Percentiles rank a stretch among this genome's conserved stretches.
phyloP scores from a whole-genome alignment of 2,329 filamentous ascomycete species.

The Chalara sp. region DNA sequence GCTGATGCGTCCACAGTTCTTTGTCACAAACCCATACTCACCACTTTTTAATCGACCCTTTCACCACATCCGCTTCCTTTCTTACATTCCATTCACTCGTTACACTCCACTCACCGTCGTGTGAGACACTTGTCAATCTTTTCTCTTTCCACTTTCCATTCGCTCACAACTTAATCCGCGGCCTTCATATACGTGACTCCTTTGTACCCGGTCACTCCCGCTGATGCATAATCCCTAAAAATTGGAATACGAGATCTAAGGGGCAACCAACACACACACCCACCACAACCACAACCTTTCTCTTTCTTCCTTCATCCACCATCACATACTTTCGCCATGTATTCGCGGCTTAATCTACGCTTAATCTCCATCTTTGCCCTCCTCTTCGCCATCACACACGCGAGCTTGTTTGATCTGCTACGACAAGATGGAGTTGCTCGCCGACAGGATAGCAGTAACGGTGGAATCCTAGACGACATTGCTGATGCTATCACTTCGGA shows the following conservation, averaged over 20 bases:
- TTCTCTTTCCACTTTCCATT: background rate
- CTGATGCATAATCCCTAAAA: background rate
- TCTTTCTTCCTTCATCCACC: background rate
- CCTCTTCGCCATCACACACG: constrained; percentile 18
- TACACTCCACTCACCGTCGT: too few species aligned
- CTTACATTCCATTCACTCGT: too few species aligned
- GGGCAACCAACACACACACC: background rate
- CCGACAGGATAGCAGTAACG: constrained; percentile 2
- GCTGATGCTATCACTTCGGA: background rate
- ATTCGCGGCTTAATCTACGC: constrained; percentile 14
- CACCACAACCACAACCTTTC: background rate
- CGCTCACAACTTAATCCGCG: background rate
- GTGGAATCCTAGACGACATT: background rate
- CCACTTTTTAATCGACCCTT: too few species aligned
- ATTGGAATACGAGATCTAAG: background rate
- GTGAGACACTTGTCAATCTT: background rate
- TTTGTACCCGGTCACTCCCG: background rate
- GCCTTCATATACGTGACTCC: background rate
- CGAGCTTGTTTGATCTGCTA: constrained; percentile 12
- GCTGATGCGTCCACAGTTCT: too few species aligned
- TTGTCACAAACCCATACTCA: too few species aligned
- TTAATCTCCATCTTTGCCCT: constrained; percentile 17
- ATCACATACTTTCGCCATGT: constrained; percentile 14
- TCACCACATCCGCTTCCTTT: too few species aligned
- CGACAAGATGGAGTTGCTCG: constrained; percentile 9